Base-by-base conservation (phyloP, 140 eudicot genomes). In the Cichorium intybus region DNA sequence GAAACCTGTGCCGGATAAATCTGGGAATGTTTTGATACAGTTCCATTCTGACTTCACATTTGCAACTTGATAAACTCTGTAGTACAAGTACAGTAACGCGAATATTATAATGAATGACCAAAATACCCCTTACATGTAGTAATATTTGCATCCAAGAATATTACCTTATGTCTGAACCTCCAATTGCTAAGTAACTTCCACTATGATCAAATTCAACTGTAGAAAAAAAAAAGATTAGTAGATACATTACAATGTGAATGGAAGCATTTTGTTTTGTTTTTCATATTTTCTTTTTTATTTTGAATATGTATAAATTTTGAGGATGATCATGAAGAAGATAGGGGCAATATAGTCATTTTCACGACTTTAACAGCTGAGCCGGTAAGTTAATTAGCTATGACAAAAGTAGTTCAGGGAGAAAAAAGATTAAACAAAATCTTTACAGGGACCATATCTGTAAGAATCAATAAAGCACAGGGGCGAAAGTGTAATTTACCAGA, bases 181-280 rank as follows among this genome's bases (percentile, higher is more conserved):
- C 99, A 7, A 86, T 52, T 0, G 97, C 97, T 62, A 88, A 89
- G 72, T 93, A 93, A 69, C 90, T 93, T 72, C 99, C 99, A 60
- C 99, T 93, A 20, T 93, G 97, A 79, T 93, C 99, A 60, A 93
- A 88, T 57, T 83, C 95, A 73, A 93, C 99, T 93, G 95, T 79
- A 34, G 55, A 69, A 35, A 70, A 50, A 69, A 39, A 49, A 10
- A 49, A 74, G 9, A 78, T 58, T 18, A 70, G 17, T 39, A 3
- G 22, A 48, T 56, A 27, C 31, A 22, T 46, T 46, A 73, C 17
- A 50, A 46, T 5, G 51, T 21, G 8, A n/a, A n/a, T n/a, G n/a
- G n/a, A n/a, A n/a, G n/a, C n/a, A n/a, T n/a, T n/a, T n/a, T n/a
- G n/a, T n/a, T n/a, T n/a, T n/a, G n/a, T n/a, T n/a, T n/a, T n/a